Conservation (phyloP, 768 basidiomycete genomes). For the Lentinus brumalis region DNA sequence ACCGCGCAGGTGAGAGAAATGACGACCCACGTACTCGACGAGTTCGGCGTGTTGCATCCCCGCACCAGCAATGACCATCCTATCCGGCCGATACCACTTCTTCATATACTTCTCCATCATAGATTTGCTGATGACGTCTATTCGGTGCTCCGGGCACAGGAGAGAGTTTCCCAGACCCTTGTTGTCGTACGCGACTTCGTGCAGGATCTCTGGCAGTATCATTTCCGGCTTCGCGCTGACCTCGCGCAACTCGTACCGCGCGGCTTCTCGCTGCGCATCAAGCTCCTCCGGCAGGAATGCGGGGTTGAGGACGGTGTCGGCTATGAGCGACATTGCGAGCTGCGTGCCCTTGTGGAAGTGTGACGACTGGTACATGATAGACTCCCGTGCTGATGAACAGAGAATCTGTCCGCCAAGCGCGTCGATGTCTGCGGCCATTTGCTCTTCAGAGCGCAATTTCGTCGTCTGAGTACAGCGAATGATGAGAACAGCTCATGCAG, state of each 20-base stretch:
- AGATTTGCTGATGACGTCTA: slow-evolving; percentile 63
- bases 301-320: slow-evolving; percentile 87
- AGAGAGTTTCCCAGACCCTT: slow-evolving; percentile 88
- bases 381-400: slow-evolving; percentile 88
- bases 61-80: slow-evolving; percentile 93
- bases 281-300: slow-evolving; percentile 78
- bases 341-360: slow-evolving; percentile 86
- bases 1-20: slow-evolving; percentile 70
- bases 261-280: slow-evolving; percentile 80
- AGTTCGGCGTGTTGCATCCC: slow-evolving; percentile 91
- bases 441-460: slow-evolving; percentile 62
- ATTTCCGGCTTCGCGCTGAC: slow-evolving; percentile 88
- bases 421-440: slow-evolving; percentile 83
- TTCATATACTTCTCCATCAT: slow-evolving; percentile 64
- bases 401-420: slow-evolving; percentile 88
- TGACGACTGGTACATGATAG: slow-evolving; percentile 98
- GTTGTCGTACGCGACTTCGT: slow-evolving; percentile 78
- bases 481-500: neutral
- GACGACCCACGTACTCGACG: slow-evolving; percentile 80
- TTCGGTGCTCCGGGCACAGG: slow-evolving; percentile 83
- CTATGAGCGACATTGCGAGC: slow-evolving; percentile 81
- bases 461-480: slow-evolving; percentile 61
- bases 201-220: slow-evolving; percentile 88
- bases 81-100: slow-evolving; percentile 90
- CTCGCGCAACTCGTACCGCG: slow-evolving; percentile 89